Base-by-base conservation (phyloP, 495 filamentous ascomycete species). In the Annulohypoxylon nitens region DNA sequence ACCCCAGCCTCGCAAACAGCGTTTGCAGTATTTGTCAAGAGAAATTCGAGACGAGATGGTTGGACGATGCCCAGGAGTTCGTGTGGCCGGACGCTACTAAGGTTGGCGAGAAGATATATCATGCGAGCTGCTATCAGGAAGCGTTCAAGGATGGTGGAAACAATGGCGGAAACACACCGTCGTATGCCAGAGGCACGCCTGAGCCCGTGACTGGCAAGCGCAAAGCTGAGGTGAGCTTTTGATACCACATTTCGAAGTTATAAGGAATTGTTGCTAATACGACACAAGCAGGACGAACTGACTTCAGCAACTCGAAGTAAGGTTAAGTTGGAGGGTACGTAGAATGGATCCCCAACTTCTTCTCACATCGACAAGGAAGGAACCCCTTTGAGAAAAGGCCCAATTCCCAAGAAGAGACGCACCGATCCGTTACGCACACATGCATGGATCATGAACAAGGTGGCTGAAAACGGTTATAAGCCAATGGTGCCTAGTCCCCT, bases 1-100 rank as follows among this genome's bases (percentile, higher is more conserved):
- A 95, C 74, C 88, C 91, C 23, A 84, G 86, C 3, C 81, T 92
- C 36, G 88, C 90, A 16, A 92, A 90, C 71, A 89, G 85, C 26
- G 87, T 91, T 3, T 99, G 96, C 74, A 93, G 93, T 36, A 96
- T 99, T 72, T 98, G 96, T 79, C 94, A 97, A 79, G 96, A 99
- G 81, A 91, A 91, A 71, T 97, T 98, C 65, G 91, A 96, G 80
- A 94, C 89, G 68, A 85, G 85, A 39, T 98, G 93, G 93, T 90
- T 93, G 16, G 93, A 97, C 70, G 93, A 96, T 68, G 92, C 90
- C 18, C 93, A 98, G 79, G 94, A 98, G 69, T 98, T 94, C 86
- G 97, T 99, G 34, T 99, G 97, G 93, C 93, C 92, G 83, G 95
- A 99, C 80, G 92, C 96, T 0, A 83, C 92, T 55, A 88, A 90